Conservation (phyloP, 2,329 filamentous ascomycete genomes). For the Alternaria sp. region DNA sequence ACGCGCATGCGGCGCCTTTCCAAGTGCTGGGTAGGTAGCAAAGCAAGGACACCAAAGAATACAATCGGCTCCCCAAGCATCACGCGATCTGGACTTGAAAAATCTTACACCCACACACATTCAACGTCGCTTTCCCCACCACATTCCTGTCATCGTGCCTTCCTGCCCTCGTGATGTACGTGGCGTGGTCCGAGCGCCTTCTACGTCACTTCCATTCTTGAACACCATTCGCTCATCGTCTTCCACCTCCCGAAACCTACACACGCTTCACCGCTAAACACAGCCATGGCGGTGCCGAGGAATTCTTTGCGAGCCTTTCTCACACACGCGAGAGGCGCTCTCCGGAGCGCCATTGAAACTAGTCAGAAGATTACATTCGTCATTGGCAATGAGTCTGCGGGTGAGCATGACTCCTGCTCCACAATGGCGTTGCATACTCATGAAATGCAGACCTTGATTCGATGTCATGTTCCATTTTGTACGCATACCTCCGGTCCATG, state of each 20-base stretch:
- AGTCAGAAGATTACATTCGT: slow-evolving; percentile 56
- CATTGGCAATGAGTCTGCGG: slow-evolving; percentile 61
- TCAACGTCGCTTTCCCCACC: background rate
- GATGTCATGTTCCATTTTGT: slow-evolving; percentile 73
- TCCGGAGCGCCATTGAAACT: slow-evolving; percentile 50
- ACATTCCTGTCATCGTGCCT: background rate
- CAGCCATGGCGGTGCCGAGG: slow-evolving; percentile 51
- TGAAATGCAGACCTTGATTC: slow-evolving; percentile 74
- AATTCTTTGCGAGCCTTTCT: slow-evolving; percentile 57
- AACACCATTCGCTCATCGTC: slow-evolving; percentile 1
- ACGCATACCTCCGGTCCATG: slow-evolving; percentile 75
- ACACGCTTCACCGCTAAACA: slow-evolving; percentile 18
- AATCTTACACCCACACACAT: background rate
- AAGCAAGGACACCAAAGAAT: background rate
- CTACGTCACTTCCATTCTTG: slow-evolving; percentile 20
- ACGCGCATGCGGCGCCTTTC: background rate
- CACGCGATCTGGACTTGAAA: background rate
- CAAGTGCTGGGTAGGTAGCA: slow-evolving; percentile 12
- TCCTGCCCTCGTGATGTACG: slow-evolving; percentile 10
- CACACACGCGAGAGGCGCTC: slow-evolving; percentile 50
- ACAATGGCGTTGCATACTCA: slow-evolving; percentile 11
- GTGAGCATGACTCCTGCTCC: slow-evolving; percentile 29
- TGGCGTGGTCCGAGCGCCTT: slow-evolving; percentile 17
- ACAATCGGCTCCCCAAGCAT: background rate
- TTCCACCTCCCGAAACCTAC: slow-evolving; percentile 1